phyloP scores from a whole-genome alignment of 2,329 filamentous ascomycete species.

The Phyllosticta ampelicida region DNA sequence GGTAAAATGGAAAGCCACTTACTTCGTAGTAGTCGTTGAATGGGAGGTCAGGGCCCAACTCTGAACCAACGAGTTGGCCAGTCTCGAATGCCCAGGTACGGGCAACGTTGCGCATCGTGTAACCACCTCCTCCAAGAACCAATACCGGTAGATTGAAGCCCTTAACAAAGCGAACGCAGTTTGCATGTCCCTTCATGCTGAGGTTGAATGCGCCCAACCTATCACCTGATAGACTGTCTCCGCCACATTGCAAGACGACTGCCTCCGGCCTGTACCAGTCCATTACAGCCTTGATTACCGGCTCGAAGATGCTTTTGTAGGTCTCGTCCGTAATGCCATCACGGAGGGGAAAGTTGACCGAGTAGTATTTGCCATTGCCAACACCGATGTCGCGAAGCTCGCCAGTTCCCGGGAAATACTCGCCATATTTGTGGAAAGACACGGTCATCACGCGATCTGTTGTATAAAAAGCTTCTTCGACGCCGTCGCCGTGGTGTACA shows the following conservation, averaged over 20 bases:
- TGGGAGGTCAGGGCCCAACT: neutral
- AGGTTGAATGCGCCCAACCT: constrained; percentile 92
- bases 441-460: constrained; percentile 85
- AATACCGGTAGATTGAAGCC: constrained; percentile 69
- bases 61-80: constrained; percentile 29
- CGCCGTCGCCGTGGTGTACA: constrained; percentile 82
- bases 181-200: constrained; percentile 87
- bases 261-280: constrained; percentile 78
- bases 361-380: constrained; percentile 80
- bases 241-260: constrained; percentile 91
- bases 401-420: constrained; percentile 87
- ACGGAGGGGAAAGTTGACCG: constrained; percentile 79
- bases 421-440: constrained; percentile 95
- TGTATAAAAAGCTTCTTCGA: constrained; percentile 84
- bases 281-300: constrained; percentile 66
- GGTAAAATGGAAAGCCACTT: neutral
- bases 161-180: constrained; percentile 85
- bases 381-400: constrained; percentile 73
- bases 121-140: constrained; percentile 87
- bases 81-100: constrained; percentile 97
- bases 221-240: constrained; percentile 88
- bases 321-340: constrained; percentile 87
- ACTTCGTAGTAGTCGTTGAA: constrained; percentile 11
- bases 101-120: constrained; percentile 92
- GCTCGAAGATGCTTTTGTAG: constrained; percentile 76